A percentile compares a stretch with the other conserved stretches of the same genome.
Evolutionary conservation across 768 basidiomycete species (phyloP).

Genomic region (Psilocybe cyanescens): DNA sequence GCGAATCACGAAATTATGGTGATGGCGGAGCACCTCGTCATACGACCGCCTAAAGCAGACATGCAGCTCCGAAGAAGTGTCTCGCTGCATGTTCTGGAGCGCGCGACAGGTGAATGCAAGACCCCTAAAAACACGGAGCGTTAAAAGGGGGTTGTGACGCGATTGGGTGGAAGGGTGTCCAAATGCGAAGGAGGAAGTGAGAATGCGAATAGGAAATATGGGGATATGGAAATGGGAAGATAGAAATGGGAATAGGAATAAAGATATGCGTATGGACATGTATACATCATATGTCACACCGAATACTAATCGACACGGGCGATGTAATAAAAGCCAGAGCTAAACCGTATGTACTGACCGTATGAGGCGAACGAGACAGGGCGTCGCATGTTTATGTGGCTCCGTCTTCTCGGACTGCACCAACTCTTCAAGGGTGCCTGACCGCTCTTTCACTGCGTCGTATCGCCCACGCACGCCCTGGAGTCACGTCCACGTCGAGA

Average conservation of each 20-base stretch:
- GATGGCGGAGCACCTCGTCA: slow-evolving; percentile 66
- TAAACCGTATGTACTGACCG: slow-evolving; percentile 45
- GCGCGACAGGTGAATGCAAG: slow-evolving; percentile 71
- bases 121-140: slow-evolving; percentile 45
- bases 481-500: not conserved
- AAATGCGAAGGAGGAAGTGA: too few relatives aligned
- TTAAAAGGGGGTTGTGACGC: not conserved
- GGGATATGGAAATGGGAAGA: too few relatives aligned
- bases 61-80: slow-evolving; percentile 56
- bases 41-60: slow-evolving; percentile 75
- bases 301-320: slow-evolving; percentile 4
- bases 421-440: slow-evolving; percentile 62
- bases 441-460: slow-evolving; percentile 42
- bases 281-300: not conserved
- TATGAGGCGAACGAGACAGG: slow-evolving; percentile 66
- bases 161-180: too few relatives aligned
- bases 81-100: slow-evolving; percentile 64
- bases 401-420: slow-evolving; percentile 49
- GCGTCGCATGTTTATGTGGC: slow-evolving; percentile 51
- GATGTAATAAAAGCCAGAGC: not conserved
- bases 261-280: not conserved
- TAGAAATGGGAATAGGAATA: slow-evolving; percentile 2
- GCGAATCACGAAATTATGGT: slow-evolving; percentile 70
- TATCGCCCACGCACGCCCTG: slow-evolving; percentile 69
- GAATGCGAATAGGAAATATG: not conserved